phyloP scores from a whole-genome alignment of 2,329 filamentous ascomycete species.

The Beauveria rudraprayagi region DNA sequence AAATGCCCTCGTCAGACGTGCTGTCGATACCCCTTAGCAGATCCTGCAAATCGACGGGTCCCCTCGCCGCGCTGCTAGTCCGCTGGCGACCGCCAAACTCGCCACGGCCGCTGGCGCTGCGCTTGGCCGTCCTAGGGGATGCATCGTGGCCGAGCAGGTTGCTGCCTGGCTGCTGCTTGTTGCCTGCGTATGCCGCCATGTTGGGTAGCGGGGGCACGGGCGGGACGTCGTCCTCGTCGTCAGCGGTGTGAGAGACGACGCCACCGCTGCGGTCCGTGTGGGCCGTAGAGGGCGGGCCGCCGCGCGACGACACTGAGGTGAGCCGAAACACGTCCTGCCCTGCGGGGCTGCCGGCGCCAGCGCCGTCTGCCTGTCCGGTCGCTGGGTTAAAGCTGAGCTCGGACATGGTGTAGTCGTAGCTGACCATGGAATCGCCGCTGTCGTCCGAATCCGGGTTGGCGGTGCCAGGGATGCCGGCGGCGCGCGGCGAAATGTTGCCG shows the following conservation, averaged over 20 bases:
- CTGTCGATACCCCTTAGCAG: slow-evolving; percentile 44
- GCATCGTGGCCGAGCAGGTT: slow-evolving; percentile 19
- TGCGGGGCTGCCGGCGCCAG: background rate
- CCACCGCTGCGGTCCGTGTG: slow-evolving; percentile 6
- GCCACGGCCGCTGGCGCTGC: slow-evolving; percentile 34
- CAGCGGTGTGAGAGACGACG: slow-evolving; percentile 13
- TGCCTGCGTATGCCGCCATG: slow-evolving; percentile 22
- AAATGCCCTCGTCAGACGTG: slow-evolving; percentile 34
- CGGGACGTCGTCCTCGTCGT: slow-evolving; percentile 33
- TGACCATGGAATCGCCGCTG: slow-evolving; percentile 61
- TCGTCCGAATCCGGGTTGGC: slow-evolving; percentile 41
- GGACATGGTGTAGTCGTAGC: slow-evolving; percentile 59
- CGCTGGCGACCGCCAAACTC: slow-evolving; percentile 24
- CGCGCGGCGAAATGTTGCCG: slow-evolving; percentile 37
- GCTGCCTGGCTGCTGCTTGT: slow-evolving; percentile 5
- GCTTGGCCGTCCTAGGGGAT: slow-evolving; percentile 23
- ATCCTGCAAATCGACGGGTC: slow-evolving; percentile 37
- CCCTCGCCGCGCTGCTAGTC: slow-evolving; percentile 21
- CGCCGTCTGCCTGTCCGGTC: slow-evolving; percentile 21
- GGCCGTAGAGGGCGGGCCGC: slow-evolving; percentile 19
- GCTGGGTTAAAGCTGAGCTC: slow-evolving; percentile 53
- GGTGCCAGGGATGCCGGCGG: slow-evolving; percentile 28
- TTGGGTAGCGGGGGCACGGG: slow-evolving; percentile 49
- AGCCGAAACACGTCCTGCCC: slow-evolving; percentile 23
- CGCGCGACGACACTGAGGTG: slow-evolving; percentile 29